phyloP scores from a whole-genome alignment of 345 rosid species.

The Boechera divaricarpa region DNA sequence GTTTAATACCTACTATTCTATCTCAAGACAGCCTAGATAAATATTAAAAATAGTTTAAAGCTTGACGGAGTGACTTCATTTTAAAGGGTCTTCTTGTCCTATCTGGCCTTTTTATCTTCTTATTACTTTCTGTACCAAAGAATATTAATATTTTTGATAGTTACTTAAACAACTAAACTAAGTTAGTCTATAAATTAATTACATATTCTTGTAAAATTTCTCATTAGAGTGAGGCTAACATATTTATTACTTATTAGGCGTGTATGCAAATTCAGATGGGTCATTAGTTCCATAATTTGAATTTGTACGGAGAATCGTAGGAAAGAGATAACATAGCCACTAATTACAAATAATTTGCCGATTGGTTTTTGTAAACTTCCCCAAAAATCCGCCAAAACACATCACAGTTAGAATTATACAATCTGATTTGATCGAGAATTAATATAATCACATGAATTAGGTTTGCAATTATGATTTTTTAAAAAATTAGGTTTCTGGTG shows the following conservation, averaged over 20 bases:
- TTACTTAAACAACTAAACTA: not conserved
- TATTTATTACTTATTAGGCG: not conserved
- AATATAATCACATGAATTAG: too few relatives aligned
- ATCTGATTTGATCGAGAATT: too few relatives aligned
- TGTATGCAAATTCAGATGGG: not conserved
- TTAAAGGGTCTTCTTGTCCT: constrained; percentile 34
- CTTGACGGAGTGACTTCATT: constrained; percentile 6
- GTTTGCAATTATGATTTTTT: too few relatives aligned
- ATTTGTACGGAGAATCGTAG: too few relatives aligned
- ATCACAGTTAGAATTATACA: too few relatives aligned
- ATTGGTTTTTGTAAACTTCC: too few relatives aligned
- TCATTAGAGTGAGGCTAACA: not conserved
- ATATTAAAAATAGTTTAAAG: not conserved
- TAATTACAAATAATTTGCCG: too few relatives aligned
- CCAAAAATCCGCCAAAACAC: too few relatives aligned
- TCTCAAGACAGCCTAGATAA: constrained; percentile 13
- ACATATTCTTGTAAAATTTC: too few relatives aligned
- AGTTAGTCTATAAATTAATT: too few relatives aligned
- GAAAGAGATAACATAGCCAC: too few relatives aligned
- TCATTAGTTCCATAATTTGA: not conserved
- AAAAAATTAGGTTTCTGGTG: constrained; percentile 26
- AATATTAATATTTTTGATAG: not conserved
- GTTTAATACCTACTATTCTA: constrained; percentile 2
- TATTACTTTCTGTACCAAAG: not conserved
- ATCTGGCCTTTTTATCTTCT: not conserved